A percentile compares a stretch with the other conserved stretches of the same genome.
Evolutionary conservation across 2,329 filamentous ascomycete genomes (phyloP).

Genomic region (Colletotrichum abscissum): DNA sequence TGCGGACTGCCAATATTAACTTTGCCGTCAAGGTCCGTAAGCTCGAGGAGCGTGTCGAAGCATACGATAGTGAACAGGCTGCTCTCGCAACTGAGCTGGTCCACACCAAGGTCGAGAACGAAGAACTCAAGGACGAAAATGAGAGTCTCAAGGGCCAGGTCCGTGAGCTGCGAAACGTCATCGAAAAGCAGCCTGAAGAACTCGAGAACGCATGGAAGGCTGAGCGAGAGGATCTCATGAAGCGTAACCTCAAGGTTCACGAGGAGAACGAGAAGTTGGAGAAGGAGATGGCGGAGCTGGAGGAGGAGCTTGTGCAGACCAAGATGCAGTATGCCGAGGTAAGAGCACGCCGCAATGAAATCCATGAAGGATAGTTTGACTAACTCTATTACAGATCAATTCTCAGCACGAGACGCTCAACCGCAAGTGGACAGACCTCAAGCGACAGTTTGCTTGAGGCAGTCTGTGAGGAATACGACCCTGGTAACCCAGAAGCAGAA

Average conservation of each 20-base stretch:
- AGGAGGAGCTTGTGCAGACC: constrained; percentile 89
- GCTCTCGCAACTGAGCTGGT: constrained; percentile 92
- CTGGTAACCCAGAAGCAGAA: constrained; percentile 32
- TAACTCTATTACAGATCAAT: constrained; percentile 67
- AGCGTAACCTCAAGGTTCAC: constrained; percentile 91
- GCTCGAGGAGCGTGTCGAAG: constrained; percentile 88
- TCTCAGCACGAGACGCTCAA: constrained; percentile 76
- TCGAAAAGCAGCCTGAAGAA: constrained; percentile 90
- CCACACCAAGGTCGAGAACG: constrained; percentile 91
- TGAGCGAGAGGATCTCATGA: constrained; percentile 93
- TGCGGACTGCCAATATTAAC: constrained; percentile 74
- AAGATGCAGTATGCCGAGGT: constrained; percentile 98
- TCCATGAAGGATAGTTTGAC: neutral
- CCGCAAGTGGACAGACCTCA: constrained; percentile 82
- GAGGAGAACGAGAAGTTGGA: constrained; percentile 91
- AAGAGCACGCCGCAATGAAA: constrained; percentile 52
- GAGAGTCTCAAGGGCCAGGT: constrained; percentile 89
- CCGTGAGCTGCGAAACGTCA: constrained; percentile 83
- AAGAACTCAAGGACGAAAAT: constrained; percentile 88
- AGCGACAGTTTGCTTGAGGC: constrained; percentile 63
- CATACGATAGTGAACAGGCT: constrained; percentile 90
- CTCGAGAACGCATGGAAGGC: constrained; percentile 83
- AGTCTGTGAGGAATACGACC: constrained; percentile 7
- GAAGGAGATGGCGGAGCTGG: constrained; percentile 90
- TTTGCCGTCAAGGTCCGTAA: constrained; percentile 82